Evolutionary conservation across 805 yeast species (phyloP), one percentile per base, ranked within the genome.

Genomic region (Kregervanrija fluxuum): DNA sequence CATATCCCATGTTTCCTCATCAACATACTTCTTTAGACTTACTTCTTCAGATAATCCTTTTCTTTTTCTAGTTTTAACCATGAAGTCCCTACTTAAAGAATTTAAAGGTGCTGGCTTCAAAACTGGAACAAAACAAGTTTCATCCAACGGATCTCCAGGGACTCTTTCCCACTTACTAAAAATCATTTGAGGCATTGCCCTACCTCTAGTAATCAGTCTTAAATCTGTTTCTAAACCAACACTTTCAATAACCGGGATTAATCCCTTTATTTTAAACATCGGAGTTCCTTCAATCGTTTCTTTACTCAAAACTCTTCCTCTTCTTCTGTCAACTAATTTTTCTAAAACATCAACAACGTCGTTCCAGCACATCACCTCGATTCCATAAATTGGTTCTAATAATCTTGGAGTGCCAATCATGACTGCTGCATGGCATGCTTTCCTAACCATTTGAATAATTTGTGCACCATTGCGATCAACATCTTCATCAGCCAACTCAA

Each of bases 61-160:
- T 54, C 97, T 74, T 54, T 80, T 78, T 60, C 99, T 73, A 0
- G 96, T 88, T 61, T 95, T 93, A 65, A 87, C 66, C 30, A 88
- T 82, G 55, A 89, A 87, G 62, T 93, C 99, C 46, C 99, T 70
- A 1, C 96, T 91, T 46, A 90, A 65, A 2, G 85, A 79, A 9
- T 68, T 67, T 0, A 70, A 64, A 5, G 83, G 81, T 1, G 93
- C 96, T 0, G 96, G 86, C 52, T 79, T 79, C 59, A 91, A 69
- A 36, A 80, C 73, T 5, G 89, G 88, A 35, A 88, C 72, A 40
- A 64, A 66, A 13, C 77, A 75, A 31, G 77, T 73, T 16, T 67
- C 65, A 59, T 91, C 95, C 54, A 91, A 57, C 8, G 97, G 98
- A 65, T 91, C 88, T 0, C 99, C 99, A 2, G 96, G 95, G 1